Evolutionary conservation across 2,329 filamentous ascomycete genomes (phyloP), one percentile per base, ranked within the genome.

Genomic region (Hymenoscyphus occultus): DNA sequence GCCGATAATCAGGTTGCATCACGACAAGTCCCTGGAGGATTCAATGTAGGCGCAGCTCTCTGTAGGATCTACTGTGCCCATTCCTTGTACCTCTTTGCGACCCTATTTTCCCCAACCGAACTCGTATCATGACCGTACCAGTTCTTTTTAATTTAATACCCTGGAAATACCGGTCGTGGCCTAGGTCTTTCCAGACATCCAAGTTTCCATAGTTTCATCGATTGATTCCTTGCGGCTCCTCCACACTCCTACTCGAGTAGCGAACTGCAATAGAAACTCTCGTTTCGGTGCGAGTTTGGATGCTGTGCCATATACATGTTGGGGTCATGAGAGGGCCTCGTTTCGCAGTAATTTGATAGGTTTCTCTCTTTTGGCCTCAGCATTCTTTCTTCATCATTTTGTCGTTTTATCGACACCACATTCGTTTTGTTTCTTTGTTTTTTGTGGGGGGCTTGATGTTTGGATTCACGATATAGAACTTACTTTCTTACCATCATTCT

Each of bases 11-110:
- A 12, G 58, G 39, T 54, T n/a, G 48, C 10, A 35, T 32, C 56
- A 60, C 54, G 28, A 60, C 42, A 39, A 40, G 57, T 54, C 14
- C 28, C 42, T 12, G 28, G 56, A 60, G 62, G 62, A 63, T 63
- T 60, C 48, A 13, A n/a, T 54, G 31, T 39, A 39, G 62, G 56
- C 62, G 56, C 56, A 59, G 56, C 42, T n/a, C 35, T 51, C 39
- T 12, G 32, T 16, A 62, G 60, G 60, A 62, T 62, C n/a, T 32
- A 19, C 13, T 59, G 57, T 40, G 57, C 57, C 39, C 39, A 39
- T 59, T 59, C 57, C 57, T 40, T 14, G 32, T 42, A 40, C 57
- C 16, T 39, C 31, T 28, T 40, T 59, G 32, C 32, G 16, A 40
- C 19, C 16, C 19, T 39, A 59, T 22, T 39, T 28, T 14, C 32